phyloP scores from a whole-genome alignment of 257 asterid species.

The Solanum bulbocastanum region DNA sequence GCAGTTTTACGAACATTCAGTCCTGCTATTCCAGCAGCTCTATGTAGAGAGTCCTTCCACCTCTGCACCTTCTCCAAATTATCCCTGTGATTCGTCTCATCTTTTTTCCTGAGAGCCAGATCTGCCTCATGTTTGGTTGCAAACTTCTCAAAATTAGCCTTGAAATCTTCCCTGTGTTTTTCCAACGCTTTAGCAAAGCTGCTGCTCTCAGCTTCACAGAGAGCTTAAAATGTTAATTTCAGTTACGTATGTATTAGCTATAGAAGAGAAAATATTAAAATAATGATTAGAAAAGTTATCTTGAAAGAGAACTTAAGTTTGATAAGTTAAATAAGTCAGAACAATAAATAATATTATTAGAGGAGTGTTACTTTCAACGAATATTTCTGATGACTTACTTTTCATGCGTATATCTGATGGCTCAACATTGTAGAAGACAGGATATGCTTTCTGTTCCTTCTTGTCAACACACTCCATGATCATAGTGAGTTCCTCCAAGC shows the following conservation, averaged over 20 bases:
- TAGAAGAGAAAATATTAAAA: too few relatives aligned
- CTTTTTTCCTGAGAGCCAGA: neutral
- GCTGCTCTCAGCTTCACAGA: neutral
- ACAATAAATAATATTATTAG: too few relatives aligned
- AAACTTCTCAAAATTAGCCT: too few relatives aligned
- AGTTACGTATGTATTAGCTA: too few relatives aligned
- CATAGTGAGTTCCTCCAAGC: neutral
- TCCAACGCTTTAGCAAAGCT: neutral
- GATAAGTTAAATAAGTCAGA: too few relatives aligned
- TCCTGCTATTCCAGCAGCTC: neutral
- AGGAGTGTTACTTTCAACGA: too few relatives aligned
- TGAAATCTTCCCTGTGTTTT: neutral
- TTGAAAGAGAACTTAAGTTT: too few relatives aligned
- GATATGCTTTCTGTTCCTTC: neutral
- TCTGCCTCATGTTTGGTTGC: neutral
- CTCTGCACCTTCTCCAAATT: neutral
- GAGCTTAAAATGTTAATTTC: too few relatives aligned
- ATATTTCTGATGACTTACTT: too few relatives aligned
- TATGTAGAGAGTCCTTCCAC: neutral
- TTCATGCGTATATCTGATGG: neutral
- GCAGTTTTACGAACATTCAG: neutral
- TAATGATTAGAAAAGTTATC: too few relatives aligned
- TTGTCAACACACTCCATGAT: neutral
- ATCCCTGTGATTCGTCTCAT: neutral
- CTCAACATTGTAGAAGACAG: neutral